Conservation (phyloP, 192 early-diverging fungal species). For the Coemansia sp. region DNA sequence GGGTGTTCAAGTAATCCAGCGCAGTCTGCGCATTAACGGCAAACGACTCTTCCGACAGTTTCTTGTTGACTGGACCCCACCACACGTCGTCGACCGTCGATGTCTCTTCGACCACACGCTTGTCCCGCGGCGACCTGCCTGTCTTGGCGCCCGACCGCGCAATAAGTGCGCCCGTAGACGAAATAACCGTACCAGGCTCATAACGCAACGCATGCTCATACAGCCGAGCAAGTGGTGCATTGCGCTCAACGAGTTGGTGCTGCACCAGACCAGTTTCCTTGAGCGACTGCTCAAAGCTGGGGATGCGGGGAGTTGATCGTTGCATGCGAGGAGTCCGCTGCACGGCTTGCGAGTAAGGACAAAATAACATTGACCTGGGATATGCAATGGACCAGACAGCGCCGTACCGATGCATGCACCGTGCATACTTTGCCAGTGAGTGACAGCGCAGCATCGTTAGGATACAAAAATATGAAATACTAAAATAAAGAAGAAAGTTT, state of each 20-base stretch:
- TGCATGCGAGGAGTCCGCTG: neutral
- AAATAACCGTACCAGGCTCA: conserved; percentile 82
- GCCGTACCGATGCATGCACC: neutral
- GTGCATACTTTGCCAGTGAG: neutral
- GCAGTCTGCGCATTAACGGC: conserved; percentile 94
- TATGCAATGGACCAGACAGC: neutral
- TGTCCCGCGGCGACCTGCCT: conserved; percentile 92
- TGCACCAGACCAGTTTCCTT: conserved; percentile 1
- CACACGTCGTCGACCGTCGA: conserved; percentile 84
- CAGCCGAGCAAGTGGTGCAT: conserved; percentile 79
- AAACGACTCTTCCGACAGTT: conserved; percentile 78
- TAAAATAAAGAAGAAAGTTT: neutral
- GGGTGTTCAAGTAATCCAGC: conserved; percentile 94
- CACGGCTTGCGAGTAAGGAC: conserved; percentile 5
- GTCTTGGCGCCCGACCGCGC: conserved; percentile 91
- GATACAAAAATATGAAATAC: neutral
- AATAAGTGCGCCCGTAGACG: conserved; percentile 87
- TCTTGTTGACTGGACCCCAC: conserved; percentile 99
- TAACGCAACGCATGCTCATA: conserved; percentile 92
- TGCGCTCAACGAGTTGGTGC: conserved; percentile 63
- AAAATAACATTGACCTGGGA: neutral
- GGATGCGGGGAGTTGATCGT: neutral
- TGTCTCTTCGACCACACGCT: conserved; percentile 94
- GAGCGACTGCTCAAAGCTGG: conserved; percentile 11
- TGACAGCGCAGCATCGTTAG: neutral